phyloP scores from a whole-genome alignment of 192 early-diverging fungal species.

The Phlyctochytrium bullatum region DNA sequence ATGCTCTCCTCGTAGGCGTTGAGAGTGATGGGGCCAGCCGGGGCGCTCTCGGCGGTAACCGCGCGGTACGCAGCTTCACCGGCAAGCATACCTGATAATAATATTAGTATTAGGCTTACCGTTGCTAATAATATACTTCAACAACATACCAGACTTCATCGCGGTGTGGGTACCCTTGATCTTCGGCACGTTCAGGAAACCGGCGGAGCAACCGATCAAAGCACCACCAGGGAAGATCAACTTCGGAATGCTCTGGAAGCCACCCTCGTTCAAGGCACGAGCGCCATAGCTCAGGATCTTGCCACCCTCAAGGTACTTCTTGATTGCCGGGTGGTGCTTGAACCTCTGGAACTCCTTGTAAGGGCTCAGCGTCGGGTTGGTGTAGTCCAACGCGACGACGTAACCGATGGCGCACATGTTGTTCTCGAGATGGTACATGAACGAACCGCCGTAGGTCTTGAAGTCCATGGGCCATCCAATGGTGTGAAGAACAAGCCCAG shows the following conservation, averaged over 20 bases:
- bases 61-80: slow-evolving; percentile 86
- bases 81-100: slow-evolving; percentile 72
- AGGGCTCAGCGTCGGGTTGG: slow-evolving; percentile 91
- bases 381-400: slow-evolving; percentile 91
- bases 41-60: slow-evolving; percentile 47
- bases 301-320: slow-evolving; percentile 81
- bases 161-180: slow-evolving; percentile 99
- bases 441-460: slow-evolving; percentile 89
- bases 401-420: slow-evolving; percentile 83
- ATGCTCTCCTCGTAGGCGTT: slow-evolving; percentile 76
- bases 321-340: slow-evolving; percentile 90
- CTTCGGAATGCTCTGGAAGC: slow-evolving; percentile 91
- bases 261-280: slow-evolving; percentile 95
- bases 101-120: neutral
- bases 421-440: slow-evolving; percentile 94
- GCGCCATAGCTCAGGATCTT: slow-evolving; percentile 91
- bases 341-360: slow-evolving; percentile 97
- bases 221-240: slow-evolving; percentile 92
- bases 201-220: slow-evolving; percentile 92
- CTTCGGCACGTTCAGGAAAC: slow-evolving; percentile 96
- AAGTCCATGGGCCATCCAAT: slow-evolving; percentile 91
- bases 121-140: neutral
- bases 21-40: slow-evolving; percentile 65
- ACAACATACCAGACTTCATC: slow-evolving; percentile 88
- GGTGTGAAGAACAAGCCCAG: slow-evolving; percentile 81